Base-by-base conservation (phyloP, 129 eudicot species). In the Flaveria ramosissima region DNA sequence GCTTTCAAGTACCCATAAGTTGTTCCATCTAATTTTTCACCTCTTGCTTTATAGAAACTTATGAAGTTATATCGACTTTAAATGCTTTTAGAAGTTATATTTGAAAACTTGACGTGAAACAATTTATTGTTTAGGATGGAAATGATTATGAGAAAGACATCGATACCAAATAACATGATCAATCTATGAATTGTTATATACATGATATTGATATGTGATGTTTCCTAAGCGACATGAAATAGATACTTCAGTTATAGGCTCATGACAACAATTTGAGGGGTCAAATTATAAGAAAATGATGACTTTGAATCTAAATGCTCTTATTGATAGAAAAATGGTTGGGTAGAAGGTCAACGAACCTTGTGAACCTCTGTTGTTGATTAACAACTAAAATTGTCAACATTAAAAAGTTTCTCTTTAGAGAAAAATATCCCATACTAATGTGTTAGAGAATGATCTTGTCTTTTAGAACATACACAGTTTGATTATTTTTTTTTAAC, bases 1-100 rank as follows among this genome's bases (percentile, higher is more conserved):
- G 70, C 79, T 64, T 80, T 64, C 70, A 64, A 12, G 78, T 79
- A 71, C 80, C 39, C 9, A 4, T 71, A 61, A 56, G 24, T 60
- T 46, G 72, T 62, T 61, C 19, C 23, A 51, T 62, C 57, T 78
- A 46, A 15, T 15, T 63, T 71, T 51, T 3, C 24, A 14, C 26
- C 27, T 64, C 57, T 41, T 50, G 23, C 39, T 72, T 64, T 64
- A 52, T 45, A 64, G 1, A 16, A 19, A 51, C 64, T 64, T 42
- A 72, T 39, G 56, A 50, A 50, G 14, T 78, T 47, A 53, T 45
- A 26, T 60, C 12, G 51, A 60, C 27, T 45, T 21, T 19, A 0
- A 43, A 30, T 36, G 43, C 17, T 21, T 78, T 30, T 50, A 8
- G 60, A 19, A 27, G 13, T 9, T 7, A 20, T 16, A 56, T 43